Evolutionary conservation across 2,329 filamentous ascomycete genomes (phyloP), one percentile per base, ranked within the genome.

Genomic region (Byssochlamys sp.): DNA sequence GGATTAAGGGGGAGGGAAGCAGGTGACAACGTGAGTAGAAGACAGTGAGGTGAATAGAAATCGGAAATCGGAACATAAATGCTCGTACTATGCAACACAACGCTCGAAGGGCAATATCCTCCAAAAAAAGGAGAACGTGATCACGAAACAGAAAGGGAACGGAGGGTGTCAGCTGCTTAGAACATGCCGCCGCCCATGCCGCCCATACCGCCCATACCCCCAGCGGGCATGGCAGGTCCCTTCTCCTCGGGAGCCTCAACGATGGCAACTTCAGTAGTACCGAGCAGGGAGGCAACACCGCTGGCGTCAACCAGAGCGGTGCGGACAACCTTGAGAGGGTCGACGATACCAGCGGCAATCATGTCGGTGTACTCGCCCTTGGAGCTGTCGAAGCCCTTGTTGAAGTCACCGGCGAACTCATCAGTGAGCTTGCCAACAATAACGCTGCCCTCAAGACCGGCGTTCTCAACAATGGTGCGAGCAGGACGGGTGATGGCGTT

Each of bases 301-400:
- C 88, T 92, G 67, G 94, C 94, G 69, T 99, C 94, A 70, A 91
- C 84, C 59, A 99, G 87, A 71, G 90, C 92, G 62, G 94, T 99
- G 70, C 94, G 91, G 72, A 99, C 94, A 67, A 99, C 94, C 89
- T 99, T 99, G 83, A 99, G 89, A 64, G 94, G 94, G 75, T 99
- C 94, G 60, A 99, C 88, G 76, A 99, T 99, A 88, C 94, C 94
- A 66, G 90, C 85, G 62, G 84, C 76, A 72, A 99, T 96, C 94
- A 99, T 97, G 81, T 99, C 92, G 66, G 96, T 91, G 79, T 96
- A 99, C 81, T 97, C 89, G 77, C 92, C 91, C 82, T 91, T 96
- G 74, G 90, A 80, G 79, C 89, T 94, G 84, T 99, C 90, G 80
- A 90, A 99, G 64, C 94, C 94, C 82, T 88, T 94, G 89, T 96